phyloP scores from a whole-genome alignment of 148 eudicot species.

The Rhododendron kiyosumense region DNA sequence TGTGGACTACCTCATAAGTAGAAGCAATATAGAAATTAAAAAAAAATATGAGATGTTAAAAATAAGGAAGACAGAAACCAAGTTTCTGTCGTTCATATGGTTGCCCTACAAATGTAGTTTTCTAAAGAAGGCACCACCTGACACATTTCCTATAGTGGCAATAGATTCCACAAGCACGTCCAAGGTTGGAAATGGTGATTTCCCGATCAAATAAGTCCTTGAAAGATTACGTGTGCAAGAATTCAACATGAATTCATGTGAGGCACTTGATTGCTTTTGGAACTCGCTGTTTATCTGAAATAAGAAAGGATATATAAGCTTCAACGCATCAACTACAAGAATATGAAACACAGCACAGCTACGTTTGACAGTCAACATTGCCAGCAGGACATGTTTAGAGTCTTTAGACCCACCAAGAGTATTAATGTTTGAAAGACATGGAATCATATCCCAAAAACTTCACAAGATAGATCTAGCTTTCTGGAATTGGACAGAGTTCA shows the following conservation, averaged over 20 bases:
- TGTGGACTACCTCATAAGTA: neutral
- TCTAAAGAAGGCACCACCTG: slow-evolving; percentile 33
- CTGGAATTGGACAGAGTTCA: slow-evolving; percentile 4
- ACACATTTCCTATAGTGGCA: slow-evolving; percentile 58
- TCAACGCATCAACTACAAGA: neutral
- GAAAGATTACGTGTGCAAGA: slow-evolving; percentile 47
- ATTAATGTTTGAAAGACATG: neutral
- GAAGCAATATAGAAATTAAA: neutral
- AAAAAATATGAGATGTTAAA: neutral
- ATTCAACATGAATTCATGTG: slow-evolving; percentile 36
- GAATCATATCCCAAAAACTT: neutral
- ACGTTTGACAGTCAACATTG: neutral
- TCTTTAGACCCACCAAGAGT: neutral
- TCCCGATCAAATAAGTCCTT: slow-evolving; percentile 58
- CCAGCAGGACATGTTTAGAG: neutral
- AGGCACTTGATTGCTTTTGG: slow-evolving; percentile 23
- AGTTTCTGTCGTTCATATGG: neutral
- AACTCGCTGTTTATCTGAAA: slow-evolving; percentile 40
- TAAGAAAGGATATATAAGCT: neutral
- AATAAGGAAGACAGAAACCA: neutral
- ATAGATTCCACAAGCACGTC: slow-evolving; percentile 73
- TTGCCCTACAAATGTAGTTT: neutral
- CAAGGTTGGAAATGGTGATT: slow-evolving; percentile 83
- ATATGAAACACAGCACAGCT: neutral
- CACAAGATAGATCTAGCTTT: neutral